A percentile compares a stretch with the other conserved stretches of the same genome.
Conservation (phyloP, 495 filamentous ascomycete genomes). For the Neurospora discreta region DNA sequence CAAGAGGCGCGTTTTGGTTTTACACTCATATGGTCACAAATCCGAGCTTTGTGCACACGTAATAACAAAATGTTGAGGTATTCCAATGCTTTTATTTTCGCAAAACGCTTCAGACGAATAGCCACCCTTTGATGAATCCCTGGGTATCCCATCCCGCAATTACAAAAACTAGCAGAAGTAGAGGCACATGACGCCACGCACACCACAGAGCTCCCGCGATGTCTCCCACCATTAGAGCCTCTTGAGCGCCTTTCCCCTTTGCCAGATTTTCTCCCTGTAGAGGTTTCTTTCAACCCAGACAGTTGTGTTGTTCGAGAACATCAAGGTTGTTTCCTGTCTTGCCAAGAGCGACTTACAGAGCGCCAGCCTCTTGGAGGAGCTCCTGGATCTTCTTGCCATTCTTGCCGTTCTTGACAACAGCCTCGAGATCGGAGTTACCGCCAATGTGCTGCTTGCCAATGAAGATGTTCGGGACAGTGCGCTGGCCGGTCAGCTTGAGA, state of each 20-base stretch:
- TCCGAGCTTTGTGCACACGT: background rate
- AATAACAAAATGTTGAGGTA: background rate
- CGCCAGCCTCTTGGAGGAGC: conserved; percentile 28
- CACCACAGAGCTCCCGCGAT: background rate
- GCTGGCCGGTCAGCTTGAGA: conserved; percentile 64
- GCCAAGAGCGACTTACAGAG: conserved; percentile 14
- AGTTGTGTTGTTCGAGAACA: background rate
- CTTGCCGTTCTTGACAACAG: conserved; percentile 22
- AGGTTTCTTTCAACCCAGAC: background rate
- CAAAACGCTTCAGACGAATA: background rate
- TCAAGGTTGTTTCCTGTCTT: background rate
- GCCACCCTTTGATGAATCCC: background rate
- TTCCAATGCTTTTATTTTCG: background rate
- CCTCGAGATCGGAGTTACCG: conserved; percentile 90
- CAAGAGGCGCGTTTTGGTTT: background rate
- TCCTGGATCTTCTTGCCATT: conserved; percentile 28
- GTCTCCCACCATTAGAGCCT: background rate
- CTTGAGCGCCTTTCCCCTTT: background rate
- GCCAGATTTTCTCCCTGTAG: background rate
- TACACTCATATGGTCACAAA: background rate
- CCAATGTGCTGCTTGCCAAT: conserved; percentile 86
- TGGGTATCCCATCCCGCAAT: background rate
- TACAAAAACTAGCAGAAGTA: background rate
- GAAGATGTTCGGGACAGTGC: conserved; percentile 90
- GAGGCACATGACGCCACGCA: background rate